Conservation (phyloP, 257 asterid species). For the Cruciata laevipes region DNA sequence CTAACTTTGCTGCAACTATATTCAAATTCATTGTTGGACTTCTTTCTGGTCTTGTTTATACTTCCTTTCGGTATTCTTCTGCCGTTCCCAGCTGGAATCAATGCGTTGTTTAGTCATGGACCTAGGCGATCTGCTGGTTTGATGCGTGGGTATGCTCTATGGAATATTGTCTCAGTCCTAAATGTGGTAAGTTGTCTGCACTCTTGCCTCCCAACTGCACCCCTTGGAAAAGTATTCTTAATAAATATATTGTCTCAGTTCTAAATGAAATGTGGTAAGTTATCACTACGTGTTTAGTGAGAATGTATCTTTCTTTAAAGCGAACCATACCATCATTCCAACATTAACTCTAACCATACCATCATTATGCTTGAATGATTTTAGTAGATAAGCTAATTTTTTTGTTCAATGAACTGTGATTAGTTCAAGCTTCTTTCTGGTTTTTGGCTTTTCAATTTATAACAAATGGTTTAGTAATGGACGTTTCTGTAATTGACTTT, state of each 20-base stretch:
- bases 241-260: too few species aligned
- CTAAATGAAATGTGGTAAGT: too few species aligned
- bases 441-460: neutral
- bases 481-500: neutral
- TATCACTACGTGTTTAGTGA: neutral
- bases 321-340: neutral
- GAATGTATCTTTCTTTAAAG: neutral
- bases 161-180: slow-evolving; percentile 71
- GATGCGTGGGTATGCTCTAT: slow-evolving; percentile 78
- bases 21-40: slow-evolving; percentile 59
- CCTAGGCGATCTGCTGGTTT: slow-evolving; percentile 80
- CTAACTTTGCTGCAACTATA: slow-evolving; percentile 79
- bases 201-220: neutral
- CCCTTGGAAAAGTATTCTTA: neutral
- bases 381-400: neutral
- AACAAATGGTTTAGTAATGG: neutral
- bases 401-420: neutral
- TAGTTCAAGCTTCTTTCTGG: neutral
- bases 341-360: neutral
- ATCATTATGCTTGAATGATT: too few species aligned
- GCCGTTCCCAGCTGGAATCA: slow-evolving; percentile 86
- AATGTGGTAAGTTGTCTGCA: slow-evolving; percentile 57
- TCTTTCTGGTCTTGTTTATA: slow-evolving; percentile 53
- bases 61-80: slow-evolving; percentile 80
- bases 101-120: slow-evolving; percentile 79